Percentiles rank a stretch among this genome's conserved stretches.
These are phyloP conservation scores for Epichloe aotearoae DNA, from an alignment of 2,329 filamentous ascomycete genomes.

Conservation along the genomic window DNA sequence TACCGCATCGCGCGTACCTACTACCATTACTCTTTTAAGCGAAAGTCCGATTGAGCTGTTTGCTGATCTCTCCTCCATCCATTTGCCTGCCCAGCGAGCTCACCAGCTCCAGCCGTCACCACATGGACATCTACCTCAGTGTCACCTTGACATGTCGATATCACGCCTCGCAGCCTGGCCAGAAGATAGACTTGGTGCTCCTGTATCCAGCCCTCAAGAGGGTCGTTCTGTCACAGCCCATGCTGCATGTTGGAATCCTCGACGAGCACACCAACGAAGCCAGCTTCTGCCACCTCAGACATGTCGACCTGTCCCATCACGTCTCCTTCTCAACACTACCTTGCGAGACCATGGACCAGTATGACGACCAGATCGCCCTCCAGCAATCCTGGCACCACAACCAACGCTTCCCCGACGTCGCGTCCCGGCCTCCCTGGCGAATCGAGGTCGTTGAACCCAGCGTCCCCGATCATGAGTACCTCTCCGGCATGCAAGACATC, in stretches of 20 bases:
- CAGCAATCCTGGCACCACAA: slow-evolving; percentile 28
- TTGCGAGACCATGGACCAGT: slow-evolving; percentile 11
- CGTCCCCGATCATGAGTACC: slow-evolving; percentile 1
- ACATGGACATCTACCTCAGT: slow-evolving; percentile 32
- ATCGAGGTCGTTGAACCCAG: slow-evolving; percentile 23
- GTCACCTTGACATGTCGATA: slow-evolving; percentile 35
- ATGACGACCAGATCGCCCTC: slow-evolving; percentile 18
- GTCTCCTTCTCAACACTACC: slow-evolving; percentile 22
- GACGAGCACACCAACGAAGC: slow-evolving; percentile 30
- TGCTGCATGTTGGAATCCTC: slow-evolving; percentile 35
- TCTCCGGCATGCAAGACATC: slow-evolving; percentile 22
- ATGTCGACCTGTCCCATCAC: slow-evolving; percentile 30
- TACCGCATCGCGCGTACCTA: neutral
- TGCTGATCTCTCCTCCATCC: slow-evolving; percentile 2
- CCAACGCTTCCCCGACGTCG: slow-evolving; percentile 26
- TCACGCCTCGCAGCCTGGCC: slow-evolving; percentile 6
- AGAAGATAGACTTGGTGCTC: slow-evolving; percentile 4
- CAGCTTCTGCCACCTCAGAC: slow-evolving; percentile 28
- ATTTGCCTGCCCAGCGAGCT: slow-evolving; percentile 23
- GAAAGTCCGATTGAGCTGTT: neutral
- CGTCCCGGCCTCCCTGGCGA: slow-evolving; percentile 32
- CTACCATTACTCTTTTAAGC: too few species aligned
- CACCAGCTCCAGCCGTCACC: slow-evolving; percentile 32
- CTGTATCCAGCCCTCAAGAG: slow-evolving; percentile 26
- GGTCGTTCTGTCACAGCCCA: slow-evolving; percentile 30